Conservation (phyloP, 352 stramenopile genomes). For the Phytophthora litchii region DNA sequence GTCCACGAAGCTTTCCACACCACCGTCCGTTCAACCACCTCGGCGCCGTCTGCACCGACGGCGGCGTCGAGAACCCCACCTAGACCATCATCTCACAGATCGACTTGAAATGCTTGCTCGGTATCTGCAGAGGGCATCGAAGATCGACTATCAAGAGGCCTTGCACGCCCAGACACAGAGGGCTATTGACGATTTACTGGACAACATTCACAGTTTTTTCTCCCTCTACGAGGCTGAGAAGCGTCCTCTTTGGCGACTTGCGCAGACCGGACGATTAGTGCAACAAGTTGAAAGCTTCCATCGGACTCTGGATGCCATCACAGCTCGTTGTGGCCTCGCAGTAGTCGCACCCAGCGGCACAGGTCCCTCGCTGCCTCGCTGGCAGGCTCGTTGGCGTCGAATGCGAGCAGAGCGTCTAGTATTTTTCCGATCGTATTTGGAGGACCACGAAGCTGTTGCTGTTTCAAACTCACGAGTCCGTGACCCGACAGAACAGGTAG, state of each 20-base stretch:
- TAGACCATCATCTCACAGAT: constrained; percentile 38
- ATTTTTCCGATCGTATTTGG: constrained; percentile 33
- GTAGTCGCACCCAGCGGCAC: constrained; percentile 13
- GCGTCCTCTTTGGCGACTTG: constrained; percentile 34
- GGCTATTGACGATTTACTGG: constrained; percentile 31
- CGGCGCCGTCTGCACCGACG: constrained; percentile 24
- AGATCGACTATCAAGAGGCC: constrained; percentile 11
- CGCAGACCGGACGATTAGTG: constrained; percentile 40
- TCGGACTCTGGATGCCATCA: constrained; percentile 39
- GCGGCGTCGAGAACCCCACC: constrained; percentile 28
- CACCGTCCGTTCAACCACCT: constrained; percentile 15
- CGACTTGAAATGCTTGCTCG: constrained; percentile 28
- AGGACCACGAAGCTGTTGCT: constrained; percentile 17
- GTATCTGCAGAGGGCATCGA: constrained; percentile 25
- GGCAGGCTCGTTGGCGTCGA: constrained; percentile 38
- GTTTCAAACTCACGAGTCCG: constrained; percentile 18
- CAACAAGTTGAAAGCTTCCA: constrained; percentile 42
- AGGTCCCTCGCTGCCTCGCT: constrained; percentile 27
- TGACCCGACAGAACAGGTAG: constrained; percentile 28
- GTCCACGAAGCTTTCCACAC: constrained; percentile 14
- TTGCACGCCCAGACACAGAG: constrained; percentile 24
- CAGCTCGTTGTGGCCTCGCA: constrained; percentile 30
- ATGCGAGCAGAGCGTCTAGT: constrained; percentile 40
- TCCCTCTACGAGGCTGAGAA: constrained; percentile 30
- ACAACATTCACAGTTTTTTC: constrained; percentile 41